phyloP scores from a whole-genome alignment of 768 basidiomycete species.

The Lenzites betulinus region DNA sequence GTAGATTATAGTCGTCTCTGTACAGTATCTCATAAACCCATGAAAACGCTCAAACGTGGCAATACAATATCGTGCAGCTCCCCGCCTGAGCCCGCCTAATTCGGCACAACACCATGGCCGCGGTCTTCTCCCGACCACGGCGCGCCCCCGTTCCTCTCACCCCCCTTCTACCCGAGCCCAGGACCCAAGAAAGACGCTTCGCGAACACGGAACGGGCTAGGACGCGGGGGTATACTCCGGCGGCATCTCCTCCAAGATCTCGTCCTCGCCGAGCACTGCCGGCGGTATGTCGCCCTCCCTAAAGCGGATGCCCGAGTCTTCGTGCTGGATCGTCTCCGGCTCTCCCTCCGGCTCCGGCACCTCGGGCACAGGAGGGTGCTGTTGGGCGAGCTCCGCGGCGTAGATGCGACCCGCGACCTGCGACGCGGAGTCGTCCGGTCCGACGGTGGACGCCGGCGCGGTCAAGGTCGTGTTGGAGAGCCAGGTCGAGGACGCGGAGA shows the following conservation, averaged over 20 bases:
- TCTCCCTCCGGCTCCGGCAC: conserved; percentile 10
- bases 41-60: not conserved
- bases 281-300: conserved; percentile 8
- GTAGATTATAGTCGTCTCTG: not conserved
- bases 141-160: not conserved
- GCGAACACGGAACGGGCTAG: not conserved
- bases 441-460: conserved; percentile 3
- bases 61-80: not conserved
- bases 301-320: conserved; percentile 19
- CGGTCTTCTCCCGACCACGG: not conserved
- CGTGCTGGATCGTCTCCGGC: conserved; percentile 11
- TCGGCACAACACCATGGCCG: not conserved
- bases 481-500: conserved; percentile 1
- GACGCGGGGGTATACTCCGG: conserved; percentile 4
- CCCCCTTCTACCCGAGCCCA: not conserved
- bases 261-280: not conserved
- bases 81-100: conserved; percentile 2
- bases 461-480: not conserved
- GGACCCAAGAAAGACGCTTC: not conserved
- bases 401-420: conserved; percentile 13
- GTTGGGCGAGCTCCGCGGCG: conserved; percentile 11
- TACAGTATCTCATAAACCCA: not conserved
- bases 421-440: conserved; percentile 15
- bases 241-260: conserved; percentile 6
- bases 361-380: conserved; percentile 2